Evolutionary conservation across 169 alveolate species (phyloP).

Genomic region (Plasmodium blacklocki): DNA sequence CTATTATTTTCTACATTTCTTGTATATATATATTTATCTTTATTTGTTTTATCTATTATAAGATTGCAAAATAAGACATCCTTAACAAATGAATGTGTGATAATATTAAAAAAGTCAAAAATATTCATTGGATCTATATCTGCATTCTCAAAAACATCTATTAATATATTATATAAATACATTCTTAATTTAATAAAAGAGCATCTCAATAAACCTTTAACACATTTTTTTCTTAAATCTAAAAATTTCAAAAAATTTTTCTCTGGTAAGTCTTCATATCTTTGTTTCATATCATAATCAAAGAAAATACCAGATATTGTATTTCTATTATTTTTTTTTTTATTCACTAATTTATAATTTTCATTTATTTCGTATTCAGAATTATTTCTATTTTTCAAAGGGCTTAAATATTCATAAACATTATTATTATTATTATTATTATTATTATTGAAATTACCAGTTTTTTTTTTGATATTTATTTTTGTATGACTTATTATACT

Average conservation of each 20-base stretch:
- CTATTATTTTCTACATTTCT: slow-evolving; percentile 24
- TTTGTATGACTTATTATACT: background rate
- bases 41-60: slow-evolving; percentile 21
- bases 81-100: slow-evolving; percentile 58
- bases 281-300: slow-evolving; percentile 21
- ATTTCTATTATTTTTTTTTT: slow-evolving; percentile 10
- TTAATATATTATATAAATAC: slow-evolving; percentile 71
- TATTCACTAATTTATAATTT: slow-evolving; percentile 9
- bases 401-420: slow-evolving; percentile 29
- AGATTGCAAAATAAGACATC: slow-evolving; percentile 39
- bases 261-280: slow-evolving; percentile 6
- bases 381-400: slow-evolving; percentile 12
- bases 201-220: slow-evolving; percentile 45
- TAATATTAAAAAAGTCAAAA: slow-evolving; percentile 47
- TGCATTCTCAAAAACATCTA: slow-evolving; percentile 55
- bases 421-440: slow-evolving; percentile 7
- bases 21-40: slow-evolving; percentile 47
- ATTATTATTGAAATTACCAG: background rate
- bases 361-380: slow-evolving; percentile 3
- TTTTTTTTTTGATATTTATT: background rate
- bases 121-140: slow-evolving; percentile 23
- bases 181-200: slow-evolving; percentile 68
- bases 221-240: slow-evolving; percentile 67
- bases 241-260: slow-evolving; percentile 65
- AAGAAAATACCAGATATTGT: slow-evolving; percentile 33